Conservation (phyloP, 176 grass and related monocot genomes). For the Themeda triandra region DNA sequence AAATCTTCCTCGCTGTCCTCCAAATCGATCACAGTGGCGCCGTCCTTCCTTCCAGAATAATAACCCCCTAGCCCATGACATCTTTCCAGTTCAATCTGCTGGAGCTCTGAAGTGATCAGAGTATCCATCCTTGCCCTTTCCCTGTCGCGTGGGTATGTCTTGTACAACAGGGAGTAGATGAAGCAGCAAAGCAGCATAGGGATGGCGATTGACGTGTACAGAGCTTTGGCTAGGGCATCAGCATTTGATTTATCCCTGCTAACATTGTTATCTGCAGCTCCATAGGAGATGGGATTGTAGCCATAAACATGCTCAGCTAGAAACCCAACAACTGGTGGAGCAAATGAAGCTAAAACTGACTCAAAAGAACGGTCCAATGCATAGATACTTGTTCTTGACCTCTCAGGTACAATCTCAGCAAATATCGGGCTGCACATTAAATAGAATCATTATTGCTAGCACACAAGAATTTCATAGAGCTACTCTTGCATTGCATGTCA, state of each 20-base stretch:
- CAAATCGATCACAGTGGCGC: constrained; percentile 43
- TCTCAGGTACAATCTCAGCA: constrained; percentile 88
- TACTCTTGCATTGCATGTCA: background rate
- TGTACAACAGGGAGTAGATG: constrained; percentile 75
- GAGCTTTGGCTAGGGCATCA: constrained; percentile 69
- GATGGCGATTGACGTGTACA: constrained; percentile 69
- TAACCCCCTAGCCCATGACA: background rate
- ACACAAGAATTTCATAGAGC: background rate
- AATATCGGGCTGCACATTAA: constrained; percentile 77
- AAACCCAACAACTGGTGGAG: constrained; percentile 67
- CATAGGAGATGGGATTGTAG: constrained; percentile 48
- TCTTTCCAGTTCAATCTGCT: constrained; percentile 52
- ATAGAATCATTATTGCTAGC: constrained; percentile 3
- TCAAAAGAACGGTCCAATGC: constrained; percentile 85
- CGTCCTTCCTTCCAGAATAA: constrained; percentile 25
- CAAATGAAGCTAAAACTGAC: constrained; percentile 77
- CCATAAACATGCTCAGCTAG: constrained; percentile 68
- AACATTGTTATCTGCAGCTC: background rate
- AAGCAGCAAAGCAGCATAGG: constrained; percentile 82
- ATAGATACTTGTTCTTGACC: constrained; percentile 84
- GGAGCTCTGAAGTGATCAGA: constrained; percentile 60
- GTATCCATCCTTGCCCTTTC: constrained; percentile 78
- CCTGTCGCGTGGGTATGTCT: constrained; percentile 68
- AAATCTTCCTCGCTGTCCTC: constrained; percentile 40
- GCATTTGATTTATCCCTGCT: constrained; percentile 55